Percentiles rank a stretch among this genome's conserved stretches.
Conservation (phyloP, 2,329 filamentous ascomycete genomes). For the Alternaria viburni region DNA sequence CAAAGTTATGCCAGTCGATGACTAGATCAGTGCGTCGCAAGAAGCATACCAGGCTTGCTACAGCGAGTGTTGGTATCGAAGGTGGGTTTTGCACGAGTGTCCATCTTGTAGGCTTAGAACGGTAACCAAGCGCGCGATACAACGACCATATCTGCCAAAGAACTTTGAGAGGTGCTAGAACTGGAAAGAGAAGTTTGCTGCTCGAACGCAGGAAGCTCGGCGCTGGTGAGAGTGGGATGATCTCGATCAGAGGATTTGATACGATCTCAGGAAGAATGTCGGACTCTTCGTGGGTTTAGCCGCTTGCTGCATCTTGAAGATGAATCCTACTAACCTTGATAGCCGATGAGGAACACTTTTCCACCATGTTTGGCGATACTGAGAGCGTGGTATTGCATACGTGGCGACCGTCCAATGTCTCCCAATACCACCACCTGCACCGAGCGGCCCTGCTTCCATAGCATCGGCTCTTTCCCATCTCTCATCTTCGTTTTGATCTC, state of each 20-base stretch:
- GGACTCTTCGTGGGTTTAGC: slow-evolving; percentile 64
- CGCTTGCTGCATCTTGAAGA: neutral
- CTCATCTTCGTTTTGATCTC: slow-evolving; percentile 24
- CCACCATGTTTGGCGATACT: slow-evolving; percentile 86
- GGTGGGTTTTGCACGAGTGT: slow-evolving; percentile 93
- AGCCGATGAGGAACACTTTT: slow-evolving; percentile 84
- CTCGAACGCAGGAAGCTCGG: slow-evolving; percentile 71
- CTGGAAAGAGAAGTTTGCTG: slow-evolving; percentile 74
- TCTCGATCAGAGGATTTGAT: slow-evolving; percentile 69
- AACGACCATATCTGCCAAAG: slow-evolving; percentile 79
- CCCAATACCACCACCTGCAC: slow-evolving; percentile 90
- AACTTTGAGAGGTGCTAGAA: slow-evolving; percentile 84
- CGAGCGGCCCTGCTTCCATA: slow-evolving; percentile 52
- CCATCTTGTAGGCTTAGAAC: slow-evolving; percentile 77
- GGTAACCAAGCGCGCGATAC: slow-evolving; percentile 74
- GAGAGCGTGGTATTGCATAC: slow-evolving; percentile 98
- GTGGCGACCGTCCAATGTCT: slow-evolving; percentile 92
- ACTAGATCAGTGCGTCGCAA: slow-evolving; percentile 81
- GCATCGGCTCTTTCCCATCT: slow-evolving; percentile 28
- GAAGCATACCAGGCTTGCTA: slow-evolving; percentile 75
- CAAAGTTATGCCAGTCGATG: slow-evolving; percentile 99
- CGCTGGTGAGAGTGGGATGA: slow-evolving; percentile 72
- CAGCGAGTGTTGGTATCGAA: slow-evolving; percentile 85
- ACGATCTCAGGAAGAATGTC: slow-evolving; percentile 79
- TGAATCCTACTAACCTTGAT: slow-evolving; percentile 65